Base-by-base conservation (phyloP, 495 filamentous ascomycete genomes). In the Cladorrhinum samala region DNA sequence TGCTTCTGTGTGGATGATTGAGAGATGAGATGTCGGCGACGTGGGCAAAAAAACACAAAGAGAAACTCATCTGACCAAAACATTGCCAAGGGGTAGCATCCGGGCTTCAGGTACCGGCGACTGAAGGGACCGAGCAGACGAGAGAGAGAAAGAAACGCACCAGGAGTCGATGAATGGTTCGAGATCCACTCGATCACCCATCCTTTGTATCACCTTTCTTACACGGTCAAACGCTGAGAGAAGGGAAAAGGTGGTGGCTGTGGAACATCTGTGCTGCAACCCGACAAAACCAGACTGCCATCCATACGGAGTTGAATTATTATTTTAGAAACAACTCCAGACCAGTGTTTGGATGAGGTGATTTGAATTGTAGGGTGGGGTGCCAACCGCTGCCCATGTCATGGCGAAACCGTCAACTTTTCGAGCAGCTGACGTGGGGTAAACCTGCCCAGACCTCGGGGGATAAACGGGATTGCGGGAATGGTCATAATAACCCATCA, bases 171-270 rank as follows among this genome's bases (percentile, higher is more conserved):
- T 44, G 33, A 36, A 55, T 64, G 54, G 61, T 62, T 62, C 61
- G 61, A 67, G 63, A 36, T 58, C 33, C 46, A 52, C 54, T 46
- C 40, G 53, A 59, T 58, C 50, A 43, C n/a, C 50, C 37, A 55
- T 60, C 45, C 49, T 41, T 20, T 57, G 60, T 57, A 57, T 57
- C 59, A 57, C 52, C 23, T 56, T 55, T 58, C 55, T 58, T 50
- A 52, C 60, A 55, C 55, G 40, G 43, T 54, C 58, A 64, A 62
- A 64, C 63, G 48, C 56, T 47, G 56, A 47, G 54, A 33, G 57
- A 59, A 19, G 52, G 46, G 46, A 38, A 48, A 24, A 53, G 48
- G 56, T 37, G 52, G 44, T 46, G 52, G 54, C 16, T 30, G 39
- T 4, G 21, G 50, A 46, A 18, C 14, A 46, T 20, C 38, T 21